Percentiles rank a stretch among this genome's conserved stretches.
Evolutionary conservation across 73 alveolate species (phyloP).

Genomic region (Paramecium sexaurelia): DNA sequence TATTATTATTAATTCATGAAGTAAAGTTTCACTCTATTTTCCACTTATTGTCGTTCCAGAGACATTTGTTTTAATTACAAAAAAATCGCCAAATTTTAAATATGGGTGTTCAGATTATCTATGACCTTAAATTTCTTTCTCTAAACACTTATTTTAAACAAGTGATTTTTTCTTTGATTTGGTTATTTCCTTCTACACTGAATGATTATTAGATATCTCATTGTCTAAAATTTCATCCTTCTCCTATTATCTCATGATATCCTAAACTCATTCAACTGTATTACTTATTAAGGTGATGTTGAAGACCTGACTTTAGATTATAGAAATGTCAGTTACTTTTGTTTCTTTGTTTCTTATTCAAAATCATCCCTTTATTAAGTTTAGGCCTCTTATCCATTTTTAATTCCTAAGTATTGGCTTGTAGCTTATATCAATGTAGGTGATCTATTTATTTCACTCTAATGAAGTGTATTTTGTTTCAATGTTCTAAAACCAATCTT

Average conservation of each 20-base stretch:
- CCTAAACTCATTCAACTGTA: not conserved
- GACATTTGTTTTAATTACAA: conserved; percentile 23
- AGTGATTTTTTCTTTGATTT: not conserved
- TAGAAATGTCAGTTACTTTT: conserved; percentile 21
- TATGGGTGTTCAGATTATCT: conserved; percentile 2
- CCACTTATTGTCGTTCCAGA: not conserved
- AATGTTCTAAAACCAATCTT: not conserved
- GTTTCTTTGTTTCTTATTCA: conserved; percentile 20
- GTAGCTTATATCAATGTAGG: not conserved
- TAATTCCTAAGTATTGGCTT: not conserved
- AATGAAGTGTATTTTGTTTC: not conserved
- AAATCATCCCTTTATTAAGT: not conserved
- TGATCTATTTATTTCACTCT: conserved; percentile 6
- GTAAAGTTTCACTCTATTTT: not conserved
- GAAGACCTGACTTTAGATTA: conserved; percentile 38
- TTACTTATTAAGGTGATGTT: conserved; percentile 11
- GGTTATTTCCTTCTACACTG: not conserved
- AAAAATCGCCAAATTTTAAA: conserved; percentile 47
- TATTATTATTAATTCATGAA: conserved; percentile 12
- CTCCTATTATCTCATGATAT: not conserved
- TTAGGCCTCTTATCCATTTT: not conserved
- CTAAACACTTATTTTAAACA: not conserved
- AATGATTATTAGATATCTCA: not conserved
- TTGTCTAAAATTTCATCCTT: not conserved
- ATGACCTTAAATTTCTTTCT: not conserved